Conservation (phyloP, 345 rosid species). For the Syzygium aromaticum region DNA sequence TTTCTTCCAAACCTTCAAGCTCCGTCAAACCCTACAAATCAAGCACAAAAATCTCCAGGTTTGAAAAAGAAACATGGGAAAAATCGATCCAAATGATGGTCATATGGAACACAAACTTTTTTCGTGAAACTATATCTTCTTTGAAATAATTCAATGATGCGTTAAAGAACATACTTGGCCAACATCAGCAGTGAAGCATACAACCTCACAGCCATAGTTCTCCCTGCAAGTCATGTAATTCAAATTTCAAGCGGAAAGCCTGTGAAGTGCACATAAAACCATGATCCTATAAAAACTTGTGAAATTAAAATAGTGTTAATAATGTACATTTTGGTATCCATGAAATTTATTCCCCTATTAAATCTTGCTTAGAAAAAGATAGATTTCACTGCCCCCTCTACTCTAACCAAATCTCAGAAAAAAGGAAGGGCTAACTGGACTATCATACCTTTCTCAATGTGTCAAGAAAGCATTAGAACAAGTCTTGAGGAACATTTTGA, state of each 20-base stretch:
- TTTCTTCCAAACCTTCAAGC: conserved; percentile 86
- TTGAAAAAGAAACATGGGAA: neutral
- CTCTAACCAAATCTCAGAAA: neutral
- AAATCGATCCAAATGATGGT: neutral
- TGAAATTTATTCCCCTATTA: neutral
- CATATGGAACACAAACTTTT: neutral
- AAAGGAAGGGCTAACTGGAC: neutral
- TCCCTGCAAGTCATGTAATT: conserved; percentile 37
- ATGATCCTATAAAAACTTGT: neutral
- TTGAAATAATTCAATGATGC: neutral
- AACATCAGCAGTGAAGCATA: conserved; percentile 98
- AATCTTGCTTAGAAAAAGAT: neutral
- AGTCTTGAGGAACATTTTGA: neutral
- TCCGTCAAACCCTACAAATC: conserved; percentile 66
- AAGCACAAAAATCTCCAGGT: neutral
- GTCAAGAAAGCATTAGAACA: neutral
- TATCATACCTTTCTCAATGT: neutral
- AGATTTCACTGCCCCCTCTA: neutral
- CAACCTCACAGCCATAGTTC: conserved; percentile 98
- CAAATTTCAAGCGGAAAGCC: neutral
- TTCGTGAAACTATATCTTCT: neutral
- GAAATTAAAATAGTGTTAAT: neutral
- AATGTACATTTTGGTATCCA: neutral
- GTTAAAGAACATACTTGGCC: conserved; percentile 60
- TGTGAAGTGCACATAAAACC: neutral